These are phyloP conservation scores for Macrocybe gigantea DNA, from an alignment of 768 basidiomycete species.

Conservation along the genomic window DNA sequence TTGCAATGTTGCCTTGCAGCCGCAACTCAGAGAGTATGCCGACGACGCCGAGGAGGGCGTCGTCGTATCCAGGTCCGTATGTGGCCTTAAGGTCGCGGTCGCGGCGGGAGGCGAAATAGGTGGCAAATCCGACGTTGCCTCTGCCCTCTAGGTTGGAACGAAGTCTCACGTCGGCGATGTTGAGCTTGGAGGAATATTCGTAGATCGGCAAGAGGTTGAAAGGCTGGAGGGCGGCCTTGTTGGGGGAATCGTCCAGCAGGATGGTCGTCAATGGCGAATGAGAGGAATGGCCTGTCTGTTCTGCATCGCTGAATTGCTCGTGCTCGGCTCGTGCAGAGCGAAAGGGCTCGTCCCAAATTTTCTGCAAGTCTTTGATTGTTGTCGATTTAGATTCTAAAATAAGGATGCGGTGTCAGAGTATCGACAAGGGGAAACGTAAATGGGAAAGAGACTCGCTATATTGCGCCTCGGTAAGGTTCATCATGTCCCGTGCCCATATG, in stretches of 20 bases:
- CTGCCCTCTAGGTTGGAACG: too few species aligned
- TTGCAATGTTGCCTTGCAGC: conserved; percentile 56
- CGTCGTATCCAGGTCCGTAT: conserved; percentile 34
- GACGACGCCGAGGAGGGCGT: conserved; percentile 57
- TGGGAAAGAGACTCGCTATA: conserved; percentile 32
- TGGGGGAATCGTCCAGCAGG: conserved; percentile 45
- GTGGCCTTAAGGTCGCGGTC: neutral
- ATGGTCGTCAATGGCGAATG: conserved; percentile 37
- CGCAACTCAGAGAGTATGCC: conserved; percentile 61
- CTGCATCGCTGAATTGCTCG: too few species aligned
- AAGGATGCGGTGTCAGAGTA: neutral
- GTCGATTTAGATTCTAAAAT: neutral
- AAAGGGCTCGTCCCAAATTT: too few species aligned
- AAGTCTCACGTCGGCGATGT: too few species aligned
- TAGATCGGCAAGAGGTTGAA: conserved; percentile 71
- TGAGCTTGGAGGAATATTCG: conserved; percentile 42
- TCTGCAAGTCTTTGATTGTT: neutral
- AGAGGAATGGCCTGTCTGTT: too few species aligned
- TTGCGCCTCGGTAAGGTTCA: conserved; percentile 48
- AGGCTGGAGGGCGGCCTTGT: conserved; percentile 59
- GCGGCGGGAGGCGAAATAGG: neutral
- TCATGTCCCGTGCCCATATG: conserved; percentile 70
- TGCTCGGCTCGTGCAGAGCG: too few species aligned
- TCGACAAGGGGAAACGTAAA: neutral
- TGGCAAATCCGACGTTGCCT: neutral